Base-by-base conservation (phyloP, 768 basidiomycete genomes). In the Austroboletus festivus region DNA sequence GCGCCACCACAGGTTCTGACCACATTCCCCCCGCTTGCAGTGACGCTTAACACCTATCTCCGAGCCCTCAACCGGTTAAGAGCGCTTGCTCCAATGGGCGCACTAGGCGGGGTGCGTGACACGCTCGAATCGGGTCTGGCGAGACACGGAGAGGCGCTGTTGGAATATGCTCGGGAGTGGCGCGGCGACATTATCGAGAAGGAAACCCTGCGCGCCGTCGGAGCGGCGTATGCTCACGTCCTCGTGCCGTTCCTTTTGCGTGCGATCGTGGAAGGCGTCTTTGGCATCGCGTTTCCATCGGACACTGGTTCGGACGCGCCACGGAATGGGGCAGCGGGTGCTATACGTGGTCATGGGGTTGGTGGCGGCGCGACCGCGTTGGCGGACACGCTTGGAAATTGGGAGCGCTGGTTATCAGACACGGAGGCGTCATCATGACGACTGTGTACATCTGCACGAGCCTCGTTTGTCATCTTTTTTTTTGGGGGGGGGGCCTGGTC, bases 51-150 rank as follows among this genome's bases (percentile, higher is more conserved):
- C 59, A 77, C 81, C 3, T 68, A 92, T 20, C 72, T 93, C 4
- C 74, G 79, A 5, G 75, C 85, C 1, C 70, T 97, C 38, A 97
- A 97, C 64, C 76, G 82, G 3, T 71, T 97, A 19, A 85, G 94
- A 3, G 73, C 92, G 11, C 79, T 95, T 12, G 87, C 88, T 3
- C 91, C 92, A 3, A 69, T 79, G 12, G 73, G 72, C 11, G 73
- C 86, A n/a, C 59, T 82, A 39, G 56, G 60, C 1, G 72, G 76
- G n/a, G 68, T 90, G 10, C 59, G 72, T 1, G 56, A 56, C 1
- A 67, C 72, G n/a, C 68, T 89, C 20, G 83, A 86, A 42, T 63
- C 58, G 3, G 69, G 76, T 7, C 69, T 92, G 16, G 73, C 69
- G 2, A 65, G 63, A 28, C 68, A 72, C 4, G 80, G 79, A 5